A percentile compares a stretch with the other conserved stretches of the same genome.
Evolutionary conservation across 345 rosid species (phyloP).

Genomic region (Populus pruinosa): DNA sequence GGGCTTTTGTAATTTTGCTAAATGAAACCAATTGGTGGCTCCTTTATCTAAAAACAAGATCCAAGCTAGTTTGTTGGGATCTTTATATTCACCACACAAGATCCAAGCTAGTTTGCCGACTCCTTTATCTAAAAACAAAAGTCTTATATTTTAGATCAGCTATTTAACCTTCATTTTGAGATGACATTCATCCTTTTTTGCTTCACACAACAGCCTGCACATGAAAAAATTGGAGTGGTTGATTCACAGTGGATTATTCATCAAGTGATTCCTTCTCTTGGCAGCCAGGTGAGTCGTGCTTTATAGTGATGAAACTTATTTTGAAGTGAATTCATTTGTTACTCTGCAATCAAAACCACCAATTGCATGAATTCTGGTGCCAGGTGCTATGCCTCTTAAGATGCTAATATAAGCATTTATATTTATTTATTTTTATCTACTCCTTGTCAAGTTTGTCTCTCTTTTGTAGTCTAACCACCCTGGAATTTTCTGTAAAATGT

Average conservation of each 20-base stretch:
- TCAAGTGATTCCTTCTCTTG: conserved; percentile 88
- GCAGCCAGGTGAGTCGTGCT: conserved; percentile 57
- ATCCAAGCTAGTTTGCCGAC: conserved; percentile 5
- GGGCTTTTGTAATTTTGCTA: not conserved
- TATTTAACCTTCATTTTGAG: not conserved
- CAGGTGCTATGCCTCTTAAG: not conserved
- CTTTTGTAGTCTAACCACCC: conserved; percentile 10
- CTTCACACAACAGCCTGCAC: conserved; percentile 66
- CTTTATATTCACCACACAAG: not conserved
- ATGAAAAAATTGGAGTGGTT: conserved; percentile 90
- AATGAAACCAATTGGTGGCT: not conserved
- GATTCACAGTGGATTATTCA: conserved; percentile 98
- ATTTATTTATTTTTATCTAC: not conserved
- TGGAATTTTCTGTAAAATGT: conserved; percentile 9
- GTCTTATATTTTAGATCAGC: not conserved
- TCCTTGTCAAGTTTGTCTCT: not conserved
- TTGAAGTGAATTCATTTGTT: too few relatives aligned
- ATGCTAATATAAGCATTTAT: not conserved
- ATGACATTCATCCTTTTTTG: not conserved
- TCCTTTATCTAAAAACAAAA: not conserved
- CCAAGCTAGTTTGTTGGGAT: conserved; percentile 6
- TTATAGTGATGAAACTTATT: too few relatives aligned
- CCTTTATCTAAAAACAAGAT: not conserved
- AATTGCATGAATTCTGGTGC: not conserved
- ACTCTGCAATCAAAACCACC: too few relatives aligned